Conservation (phyloP, 2,329 filamentous ascomycete genomes). For the Fusarium vanettenii region DNA sequence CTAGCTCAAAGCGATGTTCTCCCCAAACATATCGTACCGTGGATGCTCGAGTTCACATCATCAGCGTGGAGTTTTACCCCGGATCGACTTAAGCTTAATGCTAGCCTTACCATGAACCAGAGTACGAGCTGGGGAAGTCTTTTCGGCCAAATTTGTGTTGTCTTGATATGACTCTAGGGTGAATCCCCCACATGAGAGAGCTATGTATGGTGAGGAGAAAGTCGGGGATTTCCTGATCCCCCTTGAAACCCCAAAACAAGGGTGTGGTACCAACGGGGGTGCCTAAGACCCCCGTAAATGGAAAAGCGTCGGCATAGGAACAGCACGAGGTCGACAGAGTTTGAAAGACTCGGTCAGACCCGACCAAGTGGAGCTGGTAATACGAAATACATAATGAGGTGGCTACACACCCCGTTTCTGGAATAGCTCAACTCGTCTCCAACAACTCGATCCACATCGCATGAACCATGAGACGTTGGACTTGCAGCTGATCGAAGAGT, state of each 20-base stretch:
- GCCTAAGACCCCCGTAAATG: background rate
- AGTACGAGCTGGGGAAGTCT: background rate
- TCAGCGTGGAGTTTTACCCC: background rate
- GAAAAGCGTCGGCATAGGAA: background rate
- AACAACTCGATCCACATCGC: background rate
- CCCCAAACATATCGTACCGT: background rate
- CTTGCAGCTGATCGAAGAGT: background rate
- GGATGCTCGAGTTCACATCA: background rate
- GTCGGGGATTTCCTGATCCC: background rate
- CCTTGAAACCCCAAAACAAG: background rate
- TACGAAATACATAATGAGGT: background rate
- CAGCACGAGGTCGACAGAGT: background rate
- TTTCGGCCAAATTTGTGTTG: background rate
- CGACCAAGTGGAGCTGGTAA: background rate
- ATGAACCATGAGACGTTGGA: background rate
- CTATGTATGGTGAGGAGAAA: background rate
- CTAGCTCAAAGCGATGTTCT: background rate
- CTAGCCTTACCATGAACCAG: background rate
- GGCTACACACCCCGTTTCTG: background rate
- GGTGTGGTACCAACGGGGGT: background rate
- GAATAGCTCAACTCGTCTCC: background rate
- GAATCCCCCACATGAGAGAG: background rate
- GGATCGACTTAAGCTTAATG: background rate
- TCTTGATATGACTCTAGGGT: background rate
- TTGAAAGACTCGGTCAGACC: background rate